Evolutionary conservation across 2,329 filamentous ascomycete genomes (phyloP), one percentile per base, ranked within the genome.

Genomic region (Colletotrichum sp.): DNA sequence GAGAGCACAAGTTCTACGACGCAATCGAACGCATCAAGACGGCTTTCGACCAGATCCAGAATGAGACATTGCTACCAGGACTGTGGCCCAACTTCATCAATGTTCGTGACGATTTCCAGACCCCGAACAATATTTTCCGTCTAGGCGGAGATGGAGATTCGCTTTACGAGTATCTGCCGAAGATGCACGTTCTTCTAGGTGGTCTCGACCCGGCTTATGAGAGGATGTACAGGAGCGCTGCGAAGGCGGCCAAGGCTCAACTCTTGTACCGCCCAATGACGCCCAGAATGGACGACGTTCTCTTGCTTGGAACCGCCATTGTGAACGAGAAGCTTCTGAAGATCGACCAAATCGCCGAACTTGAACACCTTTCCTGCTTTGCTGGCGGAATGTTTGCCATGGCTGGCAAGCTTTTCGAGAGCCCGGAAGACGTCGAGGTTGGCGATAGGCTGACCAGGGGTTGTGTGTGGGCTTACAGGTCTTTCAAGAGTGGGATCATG

Each of bases 1-100:
- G 91, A 38, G 89, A 96, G 74, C 84, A 90, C 34, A 95, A 94
- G 80, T 96, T 95, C 84, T 95, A 93, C 81, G 93, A 94, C 81
- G 94, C 93, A 6, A 88, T 94, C 75, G 90, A 92, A 43, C 88
- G 91, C 15, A 91, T 96, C 74, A 95, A 93, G 78, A 88, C 94
- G 73, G 87, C 92, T 18, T 90, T 96, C 76, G 89, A 93, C 73
- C 84, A 86, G 7, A 90, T 90, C 71, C 94, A 96, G 84, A 90
- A 91, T 77, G 84, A 88, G 15, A 96, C 94, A 0, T 87, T 85
- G 16, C 82, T 96, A 2, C 94, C 94, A 0, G 94, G 94, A 0
- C 87, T 96, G 83, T 96, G 94, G 93, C 94, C 94, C 2, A 88
- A 92, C 58, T 87, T 85, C 70, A 84, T 95, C 15, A 92, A 93